Base-by-base conservation (phyloP, 1,284 basidiomycete genomes). In the Kalmanozyma brasiliensis region DNA sequence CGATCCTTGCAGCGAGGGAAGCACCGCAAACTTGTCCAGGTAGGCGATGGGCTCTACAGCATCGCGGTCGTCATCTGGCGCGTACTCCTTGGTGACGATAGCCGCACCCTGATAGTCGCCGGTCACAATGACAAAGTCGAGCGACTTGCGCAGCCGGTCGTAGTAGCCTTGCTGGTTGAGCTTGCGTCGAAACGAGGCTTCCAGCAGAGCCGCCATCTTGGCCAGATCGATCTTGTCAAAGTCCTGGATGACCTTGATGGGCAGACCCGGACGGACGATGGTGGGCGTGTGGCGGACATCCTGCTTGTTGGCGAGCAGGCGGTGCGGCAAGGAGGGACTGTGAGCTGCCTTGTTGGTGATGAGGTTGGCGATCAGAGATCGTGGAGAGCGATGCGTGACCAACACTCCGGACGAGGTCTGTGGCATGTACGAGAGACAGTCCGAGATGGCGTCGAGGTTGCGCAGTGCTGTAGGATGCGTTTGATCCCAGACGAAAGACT, bases 321-420 rank as follows among this genome's bases (percentile, higher is more conserved):
- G 91, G 74, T 97, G 93, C 30, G 95, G 94, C 23, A 99, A 86
- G 60, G 92, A 94, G 2, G 95, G 96, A 71, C 92, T 94, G 73
- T 97, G 89, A 1, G 94, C 94, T 1, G 96, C 96, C 81, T 95
- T 96, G 84, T 98, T 98, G 44, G 96, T 99, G 81, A 99, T 95
- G 38, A 99, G 87, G 83, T 98, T 98, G 40, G 89, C 95, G 74
- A 99, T 98, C 62, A 99, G 88, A 2, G 92, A 92, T 57, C 91
- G 92, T 0, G 94, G 93, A 1, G 94, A 96, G 32, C 94, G 92
- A 84, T 99, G 96, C 13, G 93, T 96, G 47, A 98, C 96, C 87
- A 99, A 91, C 66, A 98, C 87, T 13, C 94, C 95, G 17, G 93
- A 95, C 3, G 94, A 93, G 1, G 91, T 88, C 11, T 90, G 88